Evolutionary conservation across 176 grass and related monocot species (phyloP), one percentile per base, ranked within the genome.

Genomic region (Luzula sylvatica): DNA sequence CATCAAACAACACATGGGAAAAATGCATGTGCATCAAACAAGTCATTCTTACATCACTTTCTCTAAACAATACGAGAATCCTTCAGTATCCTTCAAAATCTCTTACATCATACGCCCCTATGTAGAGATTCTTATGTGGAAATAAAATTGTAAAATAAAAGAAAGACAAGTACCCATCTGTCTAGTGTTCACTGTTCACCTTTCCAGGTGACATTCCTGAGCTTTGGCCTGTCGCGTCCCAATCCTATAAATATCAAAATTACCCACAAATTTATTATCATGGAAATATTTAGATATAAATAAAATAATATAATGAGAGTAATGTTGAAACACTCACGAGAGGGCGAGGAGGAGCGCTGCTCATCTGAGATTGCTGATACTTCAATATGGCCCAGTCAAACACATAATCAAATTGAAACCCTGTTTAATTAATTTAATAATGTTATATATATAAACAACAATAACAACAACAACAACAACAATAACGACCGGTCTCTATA

Each of bases 381-480:
- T 87, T 94, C 39, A 94, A 75, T 64, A 94, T 87, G 46, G 88
- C 87, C 88, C 88, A 94, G 54, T 94, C 88, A 14, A 87, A 94
- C 48, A 94, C 79, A 75, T 94, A 94, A 80, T 94, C 83, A 78
- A 83, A 94, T 45, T 94, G 88, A 73, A 94, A 94, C 42, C 88
- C 88, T 94, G 45, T 64, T 49, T 26, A 72, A 3, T 58, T 15
- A 65, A 26, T 8, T 46, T 3, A 57, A 46, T 13, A 46, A 46
- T 4, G 15, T 13, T 15, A 46, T 6, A 40, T 5, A 46, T 13
- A 46, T 14, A 8, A 46, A n/a, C 9, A 42, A 60, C 8, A 22
- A 44, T 42, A 7, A 60, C 3, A 11, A 42, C 2, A 24, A 21
- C 5, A 24, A 35, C n/a, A n/a, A n/a, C n/a, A n/a, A n/a, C n/a